Conservation (phyloP, 768 basidiomycete species). For the Candolleomyces aberdarensis region DNA sequence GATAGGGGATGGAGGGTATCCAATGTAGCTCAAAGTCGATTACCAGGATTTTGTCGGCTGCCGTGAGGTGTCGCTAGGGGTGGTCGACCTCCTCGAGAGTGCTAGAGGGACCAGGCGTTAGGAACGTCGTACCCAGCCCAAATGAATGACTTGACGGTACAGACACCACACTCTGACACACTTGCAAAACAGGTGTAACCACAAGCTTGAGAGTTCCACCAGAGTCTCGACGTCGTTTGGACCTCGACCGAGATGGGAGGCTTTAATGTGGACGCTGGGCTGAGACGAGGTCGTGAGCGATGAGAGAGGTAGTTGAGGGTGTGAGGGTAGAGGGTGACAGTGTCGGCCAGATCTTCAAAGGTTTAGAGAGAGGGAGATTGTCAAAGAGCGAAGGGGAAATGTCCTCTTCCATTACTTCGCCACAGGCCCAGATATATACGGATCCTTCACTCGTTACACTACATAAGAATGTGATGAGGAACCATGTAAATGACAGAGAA, state of each 20-base stretch:
- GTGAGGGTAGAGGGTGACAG: slow-evolving; percentile 50
- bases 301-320: slow-evolving; percentile 31
- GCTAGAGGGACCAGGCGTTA: slow-evolving; percentile 37
- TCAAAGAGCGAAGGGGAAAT: slow-evolving; percentile 37
- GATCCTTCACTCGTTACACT: slow-evolving; percentile 72
- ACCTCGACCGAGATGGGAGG: slow-evolving; percentile 60
- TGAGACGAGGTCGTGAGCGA: slow-evolving; percentile 45
- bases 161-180: slow-evolving; percentile 49
- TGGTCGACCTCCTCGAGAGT: slow-evolving; percentile 25
- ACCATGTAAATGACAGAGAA: not conserved
- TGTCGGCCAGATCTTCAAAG: slow-evolving; percentile 45
- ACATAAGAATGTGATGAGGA: not conserved
- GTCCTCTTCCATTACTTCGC: slow-evolving; percentile 71
- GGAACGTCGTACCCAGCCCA: slow-evolving; percentile 51
- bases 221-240: slow-evolving; percentile 43
- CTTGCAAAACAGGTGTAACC: slow-evolving; percentile 50
- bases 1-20: slow-evolving; percentile 42
- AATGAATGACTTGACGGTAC: slow-evolving; percentile 56
- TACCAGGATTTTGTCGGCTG: slow-evolving; percentile 61
- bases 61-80: slow-evolving; percentile 32
- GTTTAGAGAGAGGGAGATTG: slow-evolving; percentile 12
- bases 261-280: slow-evolving; percentile 60
- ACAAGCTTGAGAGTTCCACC: slow-evolving; percentile 46
- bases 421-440: slow-evolving; percentile 68
- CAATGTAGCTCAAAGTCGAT: slow-evolving; percentile 66